These are phyloP conservation scores for Brettanomyces nanus DNA, from an alignment of 805 yeast genomes.

Conservation along the genomic window DNA sequence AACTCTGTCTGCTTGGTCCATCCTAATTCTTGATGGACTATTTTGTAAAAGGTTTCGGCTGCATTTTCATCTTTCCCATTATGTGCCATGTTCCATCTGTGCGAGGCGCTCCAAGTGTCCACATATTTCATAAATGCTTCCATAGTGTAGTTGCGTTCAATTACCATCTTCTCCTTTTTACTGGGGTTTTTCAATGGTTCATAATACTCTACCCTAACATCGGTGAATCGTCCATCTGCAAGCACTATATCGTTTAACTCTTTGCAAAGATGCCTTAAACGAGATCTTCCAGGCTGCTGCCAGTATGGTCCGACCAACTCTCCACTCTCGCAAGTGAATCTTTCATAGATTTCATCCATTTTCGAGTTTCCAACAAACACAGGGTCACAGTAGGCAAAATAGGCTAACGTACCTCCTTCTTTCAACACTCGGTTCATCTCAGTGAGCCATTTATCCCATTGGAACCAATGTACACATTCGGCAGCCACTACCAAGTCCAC, in stretches of 20 bases:
- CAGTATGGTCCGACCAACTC: slow-evolving; percentile 58
- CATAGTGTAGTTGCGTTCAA: slow-evolving; percentile 34
- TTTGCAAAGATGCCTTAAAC: slow-evolving; percentile 36
- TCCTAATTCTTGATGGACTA: slow-evolving; percentile 33
- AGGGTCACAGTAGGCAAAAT: slow-evolving; percentile 78
- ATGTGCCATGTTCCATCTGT: slow-evolving; percentile 39
- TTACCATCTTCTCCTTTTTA: slow-evolving; percentile 19
- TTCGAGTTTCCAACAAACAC: slow-evolving; percentile 40
- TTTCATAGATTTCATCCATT: slow-evolving; percentile 44
- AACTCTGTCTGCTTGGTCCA: slow-evolving; percentile 37
- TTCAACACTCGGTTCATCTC: slow-evolving; percentile 30
- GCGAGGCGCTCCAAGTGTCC: slow-evolving; percentile 66
- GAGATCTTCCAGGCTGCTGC: slow-evolving; percentile 76
- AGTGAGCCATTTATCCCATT: slow-evolving; percentile 17
- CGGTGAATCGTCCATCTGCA: slow-evolving; percentile 17
- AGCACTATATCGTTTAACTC: slow-evolving; percentile 37
- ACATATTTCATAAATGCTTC: slow-evolving; percentile 43
- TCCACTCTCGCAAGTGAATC: slow-evolving; percentile 35
- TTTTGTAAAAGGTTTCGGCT: slow-evolving; percentile 26
- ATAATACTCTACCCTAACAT: slow-evolving; percentile 25
- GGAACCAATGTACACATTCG: slow-evolving; percentile 82
- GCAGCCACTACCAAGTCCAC: slow-evolving; percentile 71
- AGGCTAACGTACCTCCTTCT: slow-evolving; percentile 45
- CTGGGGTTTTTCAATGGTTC: slow-evolving; percentile 12
- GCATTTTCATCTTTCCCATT: slow-evolving; percentile 26